These are phyloP conservation scores for Fraxinus americana DNA, from an alignment of 257 asterid species.

Conservation along the genomic window DNA sequence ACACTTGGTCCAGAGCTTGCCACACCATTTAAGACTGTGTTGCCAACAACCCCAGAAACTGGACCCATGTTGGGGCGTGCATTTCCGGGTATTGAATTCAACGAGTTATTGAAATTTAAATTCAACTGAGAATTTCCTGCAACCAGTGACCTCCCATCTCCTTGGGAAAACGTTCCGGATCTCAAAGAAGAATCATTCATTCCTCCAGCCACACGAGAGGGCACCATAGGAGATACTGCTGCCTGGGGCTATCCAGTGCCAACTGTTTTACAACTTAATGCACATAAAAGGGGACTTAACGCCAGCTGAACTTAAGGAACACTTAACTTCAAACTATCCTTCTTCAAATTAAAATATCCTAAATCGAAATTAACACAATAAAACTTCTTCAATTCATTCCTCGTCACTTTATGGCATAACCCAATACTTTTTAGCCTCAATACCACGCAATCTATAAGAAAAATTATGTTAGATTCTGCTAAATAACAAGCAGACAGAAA, in stretches of 20 bases:
- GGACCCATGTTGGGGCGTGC: conserved; percentile 54
- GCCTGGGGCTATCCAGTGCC: conserved; percentile 46
- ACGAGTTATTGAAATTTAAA: conserved; percentile 68
- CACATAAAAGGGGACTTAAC: conserved; percentile 7
- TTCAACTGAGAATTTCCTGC: conserved; percentile 72
- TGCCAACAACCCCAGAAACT: conserved; percentile 59
- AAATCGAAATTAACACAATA: conserved; percentile 3
- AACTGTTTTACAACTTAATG: conserved; percentile 20
- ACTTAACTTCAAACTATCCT: conserved; percentile 7
- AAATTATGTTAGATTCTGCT: conserved; percentile 18
- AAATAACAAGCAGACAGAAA: conserved; percentile 19
- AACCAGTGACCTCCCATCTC: conserved; percentile 70
- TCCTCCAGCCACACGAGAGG: conserved; percentile 77
- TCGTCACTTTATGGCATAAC: conserved; percentile 12
- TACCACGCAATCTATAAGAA: not conserved
- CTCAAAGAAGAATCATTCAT: conserved; percentile 75
- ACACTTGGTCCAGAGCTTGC: conserved; percentile 86
- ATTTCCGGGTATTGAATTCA: conserved; percentile 58
- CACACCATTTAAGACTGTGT: conserved; percentile 63
- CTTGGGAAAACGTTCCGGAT: conserved; percentile 83
- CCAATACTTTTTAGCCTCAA: conserved; percentile 17
- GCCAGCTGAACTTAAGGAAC: conserved; percentile 9
- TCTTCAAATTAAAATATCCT: conserved; percentile 12
- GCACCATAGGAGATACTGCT: conserved; percentile 60
- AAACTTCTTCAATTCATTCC: not conserved